Percentiles rank a stretch among this genome's conserved stretches.
Conservation (phyloP, 1,139 yeast genomes). For the Hanseniaspora gamundiae region DNA sequence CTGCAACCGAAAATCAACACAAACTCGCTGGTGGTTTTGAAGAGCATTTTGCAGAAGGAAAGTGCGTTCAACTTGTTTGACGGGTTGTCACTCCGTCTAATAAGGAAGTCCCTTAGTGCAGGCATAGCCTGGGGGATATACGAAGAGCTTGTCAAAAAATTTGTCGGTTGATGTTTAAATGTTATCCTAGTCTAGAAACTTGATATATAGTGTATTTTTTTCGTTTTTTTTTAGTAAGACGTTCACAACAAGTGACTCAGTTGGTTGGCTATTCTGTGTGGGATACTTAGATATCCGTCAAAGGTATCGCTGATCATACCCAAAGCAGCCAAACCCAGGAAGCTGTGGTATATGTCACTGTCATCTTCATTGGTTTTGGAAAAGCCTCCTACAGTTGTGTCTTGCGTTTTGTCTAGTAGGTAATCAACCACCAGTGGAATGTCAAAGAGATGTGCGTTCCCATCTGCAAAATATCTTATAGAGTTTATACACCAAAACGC, state of each 20-base stretch:
- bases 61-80: constrained; percentile 57
- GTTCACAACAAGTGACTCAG: no score
- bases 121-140: constrained; percentile 97
- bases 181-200: no score
- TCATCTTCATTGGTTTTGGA: constrained; percentile 48
- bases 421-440: constrained; percentile 32
- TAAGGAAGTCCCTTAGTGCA: constrained; percentile 81
- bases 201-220: no score
- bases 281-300: constrained; percentile 21
- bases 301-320: constrained; percentile 30
- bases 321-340: constrained; percentile 47
- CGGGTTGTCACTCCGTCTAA: constrained; percentile 69
- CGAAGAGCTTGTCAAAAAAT: constrained; percentile 60
- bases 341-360: constrained; percentile 67
- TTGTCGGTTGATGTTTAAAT: constrained; percentile 9
- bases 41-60: constrained; percentile 39
- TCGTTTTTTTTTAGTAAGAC: no score
- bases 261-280: constrained; percentile 6
- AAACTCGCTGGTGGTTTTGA: constrained; percentile 30
- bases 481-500: constrained; percentile 78
- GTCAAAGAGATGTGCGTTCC: constrained; percentile 7
- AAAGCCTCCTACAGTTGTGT: constrained; percentile 66
- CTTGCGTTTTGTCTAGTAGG: constrained; percentile 51
- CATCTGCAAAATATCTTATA: constrained; percentile 31
- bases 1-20: constrained; percentile 38